phyloP scores from a whole-genome alignment of 2,329 filamentous ascomycete species.

The Colletotrichum sp. region DNA sequence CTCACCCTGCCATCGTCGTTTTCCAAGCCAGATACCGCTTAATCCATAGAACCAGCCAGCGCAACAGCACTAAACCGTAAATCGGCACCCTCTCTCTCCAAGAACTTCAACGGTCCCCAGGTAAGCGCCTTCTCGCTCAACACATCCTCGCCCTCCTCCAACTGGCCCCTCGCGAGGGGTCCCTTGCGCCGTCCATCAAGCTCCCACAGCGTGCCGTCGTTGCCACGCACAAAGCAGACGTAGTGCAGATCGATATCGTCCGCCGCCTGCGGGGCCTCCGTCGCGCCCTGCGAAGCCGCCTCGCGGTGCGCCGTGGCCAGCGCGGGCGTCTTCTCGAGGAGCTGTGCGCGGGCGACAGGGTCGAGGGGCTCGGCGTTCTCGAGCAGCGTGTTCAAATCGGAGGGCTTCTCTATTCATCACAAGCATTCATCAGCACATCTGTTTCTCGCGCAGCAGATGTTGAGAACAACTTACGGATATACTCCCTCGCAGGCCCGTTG shows the following conservation, averaged over 20 bases:
- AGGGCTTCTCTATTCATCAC: conserved; percentile 45
- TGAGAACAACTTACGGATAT: conserved; percentile 54
- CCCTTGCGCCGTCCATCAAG: conserved; percentile 65
- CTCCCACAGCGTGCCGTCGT: conserved; percentile 68
- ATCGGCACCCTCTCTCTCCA: conserved; percentile 60
- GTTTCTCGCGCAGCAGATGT: not conserved
- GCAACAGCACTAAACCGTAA: conserved; percentile 65
- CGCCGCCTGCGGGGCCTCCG: conserved; percentile 76
- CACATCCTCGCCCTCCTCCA: conserved; percentile 70
- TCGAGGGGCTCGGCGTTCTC: conserved; percentile 72
- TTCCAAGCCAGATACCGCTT: conserved; percentile 4
- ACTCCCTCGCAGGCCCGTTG: conserved; percentile 74
- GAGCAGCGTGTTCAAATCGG: conserved; percentile 70
- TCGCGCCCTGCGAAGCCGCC: conserved; percentile 80
- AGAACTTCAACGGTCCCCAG: conserved; percentile 66
- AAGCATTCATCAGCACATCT: not conserved
- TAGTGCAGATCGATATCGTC: conserved; percentile 93
- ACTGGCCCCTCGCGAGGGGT: conserved; percentile 58
- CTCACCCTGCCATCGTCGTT: not conserved
- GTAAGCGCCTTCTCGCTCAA: conserved; percentile 77
- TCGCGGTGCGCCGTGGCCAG: conserved; percentile 81
- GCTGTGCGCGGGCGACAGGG: conserved; percentile 68
- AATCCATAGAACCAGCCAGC: conserved; percentile 57
- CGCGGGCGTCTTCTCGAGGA: conserved; percentile 78
- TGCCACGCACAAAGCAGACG: conserved; percentile 86